Evolutionary conservation across 208 protist species (phyloP), one percentile per base, ranked within the genome.

Genomic region (Trypanosoma lewisi): DNA sequence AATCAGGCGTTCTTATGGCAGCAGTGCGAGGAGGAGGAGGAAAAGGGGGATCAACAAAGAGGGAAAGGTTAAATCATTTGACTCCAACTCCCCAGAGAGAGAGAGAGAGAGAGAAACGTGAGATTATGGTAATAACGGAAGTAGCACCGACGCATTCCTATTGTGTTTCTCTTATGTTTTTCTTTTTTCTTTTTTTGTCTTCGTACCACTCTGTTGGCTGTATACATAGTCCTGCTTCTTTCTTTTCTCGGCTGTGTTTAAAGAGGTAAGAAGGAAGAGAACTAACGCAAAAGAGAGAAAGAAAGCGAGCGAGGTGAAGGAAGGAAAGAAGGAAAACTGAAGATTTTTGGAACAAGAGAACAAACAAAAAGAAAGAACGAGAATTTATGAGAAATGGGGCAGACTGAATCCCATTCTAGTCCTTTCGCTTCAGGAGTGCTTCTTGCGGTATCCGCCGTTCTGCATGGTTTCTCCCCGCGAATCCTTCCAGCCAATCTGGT

Each of bases 401-500:
- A 44, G 11, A 9, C 12, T 17, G 11, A 17, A 17, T 44, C 11
- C 12, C 7, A 21, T 42, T 7, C n/a, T 21, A 27, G 28, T 57
- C 39, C 16, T 44, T 4, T 25, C 27, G 30, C 6, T 14, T 53
- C 49, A 33, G 49, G 11, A 3, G 33, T 37, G 55, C 6, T 56
- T 19, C 9, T 51, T 58, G 28, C n/a, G 23, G n/a, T 45, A 27
- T 47, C 71, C 23, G 41, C 11, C 58, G 7, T n/a, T 33, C 36
- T 63, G 19, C 52, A 82, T 57, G 68, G 27, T 34, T 52, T 44
- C 17, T 57, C 61, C 1, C 16, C 33, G 34, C 67, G 61, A 33
- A 28, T 70, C 54, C 61, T 80, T 21, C 69, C 68, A 12, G 41
- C 53, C 2, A 25, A 21, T 12, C 6, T 70, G 57, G 66, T 55